phyloP scores from a whole-genome alignment of 208 protist species.

The Wallacemonas sp. region DNA sequence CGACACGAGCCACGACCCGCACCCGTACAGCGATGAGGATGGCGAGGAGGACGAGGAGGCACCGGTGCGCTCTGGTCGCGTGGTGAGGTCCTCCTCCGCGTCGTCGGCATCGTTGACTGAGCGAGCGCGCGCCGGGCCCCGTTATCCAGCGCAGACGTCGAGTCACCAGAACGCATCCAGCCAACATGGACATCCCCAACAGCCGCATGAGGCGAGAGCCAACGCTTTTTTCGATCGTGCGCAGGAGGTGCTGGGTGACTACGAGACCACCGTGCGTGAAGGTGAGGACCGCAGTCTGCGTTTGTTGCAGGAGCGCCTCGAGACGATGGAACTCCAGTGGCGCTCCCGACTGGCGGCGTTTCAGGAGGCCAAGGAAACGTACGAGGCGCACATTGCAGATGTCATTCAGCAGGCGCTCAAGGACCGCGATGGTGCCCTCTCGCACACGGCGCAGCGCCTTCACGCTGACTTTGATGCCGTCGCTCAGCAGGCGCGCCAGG shows the following conservation, averaged over 20 bases:
- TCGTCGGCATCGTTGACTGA: slow-evolving; percentile 20
- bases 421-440: slow-evolving; percentile 18
- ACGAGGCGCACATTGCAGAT: slow-evolving; percentile 29
- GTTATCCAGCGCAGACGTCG: too few species aligned
- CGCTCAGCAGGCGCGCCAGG: slow-evolving; percentile 13
- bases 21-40: too few species aligned
- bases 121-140: too few species aligned
- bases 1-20: too few species aligned
- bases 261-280: slow-evolving; percentile 31
- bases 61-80: too few species aligned
- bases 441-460: background rate
- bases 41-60: too few species aligned
- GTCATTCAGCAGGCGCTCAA: slow-evolving; percentile 23
- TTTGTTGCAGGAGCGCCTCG: slow-evolving; percentile 33
- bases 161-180: too few species aligned
- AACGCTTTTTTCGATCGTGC: slow-evolving; percentile 37
- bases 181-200: too few species aligned
- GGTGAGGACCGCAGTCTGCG: slow-evolving; percentile 29
- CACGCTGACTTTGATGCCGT: background rate
- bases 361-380: slow-evolving; percentile 30
- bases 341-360: slow-evolving; percentile 26
- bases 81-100: slow-evolving; percentile 31
- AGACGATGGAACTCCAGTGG: slow-evolving; percentile 40
- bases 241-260: slow-evolving; percentile 37
- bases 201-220: slow-evolving; percentile 16